Percentiles rank a stretch among this genome's conserved stretches.
Evolutionary conservation across 495 filamentous ascomycete genomes (phyloP).

Genomic region (Penicillium canariense): DNA sequence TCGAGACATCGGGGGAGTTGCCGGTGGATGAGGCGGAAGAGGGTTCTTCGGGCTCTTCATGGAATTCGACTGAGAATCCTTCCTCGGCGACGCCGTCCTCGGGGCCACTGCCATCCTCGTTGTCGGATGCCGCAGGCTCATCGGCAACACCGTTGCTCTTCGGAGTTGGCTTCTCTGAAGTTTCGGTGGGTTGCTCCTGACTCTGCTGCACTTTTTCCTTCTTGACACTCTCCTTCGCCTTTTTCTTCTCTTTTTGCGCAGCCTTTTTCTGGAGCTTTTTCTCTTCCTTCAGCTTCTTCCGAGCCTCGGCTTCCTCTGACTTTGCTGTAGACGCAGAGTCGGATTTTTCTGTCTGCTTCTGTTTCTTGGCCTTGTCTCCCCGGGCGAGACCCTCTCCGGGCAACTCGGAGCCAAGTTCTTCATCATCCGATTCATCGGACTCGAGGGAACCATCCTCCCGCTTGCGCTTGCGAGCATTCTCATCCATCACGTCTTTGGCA

Average conservation of each 20-base stretch:
- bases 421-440: conserved; percentile 42
- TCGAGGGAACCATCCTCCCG: conserved; percentile 49
- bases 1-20: conserved; percentile 62
- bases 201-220: conserved; percentile 43
- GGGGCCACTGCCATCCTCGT: conserved; percentile 34
- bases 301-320: conserved; percentile 37
- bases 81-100: conserved; percentile 45
- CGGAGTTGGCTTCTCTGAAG: conserved; percentile 16
- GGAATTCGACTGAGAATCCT: conserved; percentile 41
- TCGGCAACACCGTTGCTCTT: conserved; percentile 35
- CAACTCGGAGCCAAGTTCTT: conserved; percentile 43
- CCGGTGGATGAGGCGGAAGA: conserved; percentile 53
- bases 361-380: conserved; percentile 31
- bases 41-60: conserved; percentile 40
- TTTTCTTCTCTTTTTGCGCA: conserved; percentile 47
- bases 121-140: conserved; percentile 20
- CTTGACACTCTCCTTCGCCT: conserved; percentile 46
- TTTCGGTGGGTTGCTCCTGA: conserved; percentile 28
- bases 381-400: conserved; percentile 43
- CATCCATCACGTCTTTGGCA: conserved; percentile 82
- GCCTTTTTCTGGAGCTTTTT: conserved; percentile 53
- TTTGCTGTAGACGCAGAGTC: conserved; percentile 29
- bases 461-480: conserved; percentile 72
- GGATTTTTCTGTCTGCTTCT: conserved; percentile 34
- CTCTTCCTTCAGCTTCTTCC: conserved; percentile 44